A percentile compares a stretch with the other conserved stretches of the same genome.
These are phyloP conservation scores for Solanum acaule DNA, from an alignment of 257 asterid species.

Conservation along the genomic window DNA sequence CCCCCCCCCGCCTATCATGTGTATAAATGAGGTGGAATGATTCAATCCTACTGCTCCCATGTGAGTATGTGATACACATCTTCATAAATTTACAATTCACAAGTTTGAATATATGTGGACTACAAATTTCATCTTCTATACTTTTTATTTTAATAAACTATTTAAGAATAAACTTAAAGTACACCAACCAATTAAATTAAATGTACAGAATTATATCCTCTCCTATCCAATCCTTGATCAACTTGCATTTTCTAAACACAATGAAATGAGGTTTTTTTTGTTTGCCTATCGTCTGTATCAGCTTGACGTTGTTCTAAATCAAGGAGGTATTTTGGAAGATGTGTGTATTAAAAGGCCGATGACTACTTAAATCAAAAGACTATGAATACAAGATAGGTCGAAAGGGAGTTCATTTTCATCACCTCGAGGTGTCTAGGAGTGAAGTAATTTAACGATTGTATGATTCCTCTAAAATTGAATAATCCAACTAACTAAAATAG, in stretches of 20 bases:
- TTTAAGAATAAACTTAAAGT: not conserved
- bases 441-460: not conserved
- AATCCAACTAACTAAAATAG: not conserved
- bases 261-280: not conserved
- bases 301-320: not conserved
- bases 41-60: not conserved
- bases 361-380: not conserved
- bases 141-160: not conserved
- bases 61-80: not conserved
- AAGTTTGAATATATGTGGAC: not conserved
- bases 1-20: too few relatives aligned
- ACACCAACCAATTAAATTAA: not conserved
- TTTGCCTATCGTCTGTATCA: not conserved
- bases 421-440: fast-evolving
- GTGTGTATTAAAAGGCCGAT: not conserved
- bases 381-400: not conserved
- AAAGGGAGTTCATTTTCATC: not conserved
- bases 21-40: not conserved
- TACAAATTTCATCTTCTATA: not conserved
- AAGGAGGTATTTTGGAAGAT: not conserved
- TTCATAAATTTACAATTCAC: not conserved
- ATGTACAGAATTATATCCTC: not conserved
- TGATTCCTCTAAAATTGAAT: not conserved
- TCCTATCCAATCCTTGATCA: not conserved
- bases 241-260: not conserved